Base-by-base conservation (phyloP, 768 basidiomycete genomes). In the Tylopilus felleus region DNA sequence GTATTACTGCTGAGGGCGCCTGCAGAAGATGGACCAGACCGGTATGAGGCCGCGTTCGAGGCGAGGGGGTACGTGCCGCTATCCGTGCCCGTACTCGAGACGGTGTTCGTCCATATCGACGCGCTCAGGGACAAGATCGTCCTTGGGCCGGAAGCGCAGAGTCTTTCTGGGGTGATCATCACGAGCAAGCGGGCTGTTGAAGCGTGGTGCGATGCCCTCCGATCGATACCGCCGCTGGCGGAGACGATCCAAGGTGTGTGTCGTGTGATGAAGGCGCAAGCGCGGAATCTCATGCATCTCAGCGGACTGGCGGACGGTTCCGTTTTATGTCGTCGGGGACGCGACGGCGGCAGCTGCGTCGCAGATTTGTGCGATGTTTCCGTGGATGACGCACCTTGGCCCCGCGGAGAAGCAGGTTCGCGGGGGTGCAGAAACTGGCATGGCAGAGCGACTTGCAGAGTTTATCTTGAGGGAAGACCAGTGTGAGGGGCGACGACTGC, bases 271-370 rank as follows among this genome's bases (percentile, higher is more conserved):
- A 9, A 1, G 6, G 19, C 17, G 17, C 27, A 16, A 9, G 42
- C 17, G 19, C 21, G 17, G 13, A 39, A 17, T 23, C 49, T 51
- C 49, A 48, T 51, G 4, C 53, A 40, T 53, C 42, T 28, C 58
- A 78, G 74, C 58, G 31, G 69, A 67, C 43, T 90, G 89, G 90
- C 67, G 69, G 1, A 55, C 66, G 4, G 66, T 81, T 4, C 86
- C 88, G 4, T 93, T 93, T 72, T 93, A 91, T 59, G 87, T 81
- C 27, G 88, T 94, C 8, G 92, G 92, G 0, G 73, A 79, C 21
- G 75, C 79, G 5, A 93, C 90, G 1, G 81, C 81, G 0, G 61
- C 73, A 0, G 74, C 77, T 0, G 69, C 49, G 23, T 88, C 27
- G 55, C 60, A 35, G 63, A 72, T 42, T 13, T 49, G 49, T 12